phyloP scores from a whole-genome alignment of 2,329 filamentous ascomycete genomes.

The Verticillium isaacii region DNA sequence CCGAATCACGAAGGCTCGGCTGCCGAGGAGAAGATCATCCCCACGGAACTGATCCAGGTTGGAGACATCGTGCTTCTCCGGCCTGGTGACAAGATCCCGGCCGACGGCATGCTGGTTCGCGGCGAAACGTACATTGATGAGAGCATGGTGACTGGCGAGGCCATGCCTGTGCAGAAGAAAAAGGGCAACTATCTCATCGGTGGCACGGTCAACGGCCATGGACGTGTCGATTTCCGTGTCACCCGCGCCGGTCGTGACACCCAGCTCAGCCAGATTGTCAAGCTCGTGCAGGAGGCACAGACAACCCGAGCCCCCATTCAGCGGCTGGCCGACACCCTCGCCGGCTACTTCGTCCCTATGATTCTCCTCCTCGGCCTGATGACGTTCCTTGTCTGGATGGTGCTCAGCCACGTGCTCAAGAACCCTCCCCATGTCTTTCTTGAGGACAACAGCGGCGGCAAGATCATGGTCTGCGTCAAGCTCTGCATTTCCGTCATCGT shows the following conservation, averaged over 20 bases:
- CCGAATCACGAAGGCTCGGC: slow-evolving; percentile 49
- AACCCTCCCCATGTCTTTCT: slow-evolving; percentile 88
- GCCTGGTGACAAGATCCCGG: slow-evolving; percentile 94
- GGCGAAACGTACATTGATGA: slow-evolving; percentile 95
- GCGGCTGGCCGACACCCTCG: slow-evolving; percentile 81
- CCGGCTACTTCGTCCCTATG: slow-evolving; percentile 88
- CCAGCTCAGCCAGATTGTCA: slow-evolving; percentile 95
- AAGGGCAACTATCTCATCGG: slow-evolving; percentile 78
- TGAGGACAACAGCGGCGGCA: slow-evolving; percentile 75
- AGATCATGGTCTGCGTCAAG: slow-evolving; percentile 94
- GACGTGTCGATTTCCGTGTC: slow-evolving; percentile 86
- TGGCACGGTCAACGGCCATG: slow-evolving; percentile 92
- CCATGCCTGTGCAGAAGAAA: slow-evolving; percentile 89
- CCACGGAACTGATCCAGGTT: slow-evolving; percentile 90
- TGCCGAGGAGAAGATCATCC: slow-evolving; percentile 79
- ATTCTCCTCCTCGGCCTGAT: slow-evolving; percentile 79
- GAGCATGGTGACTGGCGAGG: slow-evolving; percentile 97
- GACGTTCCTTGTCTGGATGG: slow-evolving; percentile 92
- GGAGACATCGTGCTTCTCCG: slow-evolving; percentile 90
- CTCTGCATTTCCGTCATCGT: slow-evolving; percentile 98
- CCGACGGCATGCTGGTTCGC: slow-evolving; percentile 79
- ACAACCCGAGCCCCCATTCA: slow-evolving; percentile 93
- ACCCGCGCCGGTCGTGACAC: slow-evolving; percentile 91
- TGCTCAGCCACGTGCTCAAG: slow-evolving; percentile 78
- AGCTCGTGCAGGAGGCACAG: slow-evolving; percentile 95